Evolutionary conservation across 352 stramenopile genomes (phyloP).

Genomic region (Globisporangium uncinulatum): DNA sequence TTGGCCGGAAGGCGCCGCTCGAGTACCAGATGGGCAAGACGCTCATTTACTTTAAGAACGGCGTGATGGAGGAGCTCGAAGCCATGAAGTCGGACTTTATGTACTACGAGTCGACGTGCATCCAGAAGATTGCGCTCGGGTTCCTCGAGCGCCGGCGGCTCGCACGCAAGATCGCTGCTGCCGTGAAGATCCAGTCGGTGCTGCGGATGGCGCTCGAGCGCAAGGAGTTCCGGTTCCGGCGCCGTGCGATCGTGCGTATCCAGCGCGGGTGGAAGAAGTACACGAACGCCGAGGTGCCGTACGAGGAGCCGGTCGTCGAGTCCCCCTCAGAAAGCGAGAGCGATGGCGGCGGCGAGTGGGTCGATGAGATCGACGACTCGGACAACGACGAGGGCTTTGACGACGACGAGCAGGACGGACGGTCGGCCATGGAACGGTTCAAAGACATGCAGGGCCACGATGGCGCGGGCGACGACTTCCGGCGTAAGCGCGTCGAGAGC

Average conservation of each 20-base stretch:
- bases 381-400: constrained; percentile 50
- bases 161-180: constrained; percentile 53
- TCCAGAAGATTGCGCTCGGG: constrained; percentile 76
- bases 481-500: constrained; percentile 69
- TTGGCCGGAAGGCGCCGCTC: constrained; percentile 75
- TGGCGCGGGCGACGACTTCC: constrained; percentile 18
- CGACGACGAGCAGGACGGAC: constrained; percentile 27
- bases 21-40: constrained; percentile 92
- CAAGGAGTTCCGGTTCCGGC: constrained; percentile 65
- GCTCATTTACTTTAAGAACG: constrained; percentile 95
- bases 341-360: constrained; percentile 35
- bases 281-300: constrained; percentile 23
- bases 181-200: constrained; percentile 79
- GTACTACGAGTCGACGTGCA: constrained; percentile 85
- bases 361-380: constrained; percentile 37
- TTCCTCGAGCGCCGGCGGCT: constrained; percentile 77
- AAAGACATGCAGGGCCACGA: constrained; percentile 51
- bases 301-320: constrained; percentile 11
- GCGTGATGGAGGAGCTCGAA: constrained; percentile 93
- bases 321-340: constrained; percentile 38
- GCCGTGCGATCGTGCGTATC: constrained; percentile 64
- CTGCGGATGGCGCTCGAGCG: constrained; percentile 70
- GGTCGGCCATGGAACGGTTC: constrained; percentile 58
- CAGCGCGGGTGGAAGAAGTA: constrained; percentile 63
- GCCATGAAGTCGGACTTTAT: constrained; percentile 90